phyloP scores from a whole-genome alignment of 2,329 filamentous ascomycete genomes.

The Colletotrichum paranaense region DNA sequence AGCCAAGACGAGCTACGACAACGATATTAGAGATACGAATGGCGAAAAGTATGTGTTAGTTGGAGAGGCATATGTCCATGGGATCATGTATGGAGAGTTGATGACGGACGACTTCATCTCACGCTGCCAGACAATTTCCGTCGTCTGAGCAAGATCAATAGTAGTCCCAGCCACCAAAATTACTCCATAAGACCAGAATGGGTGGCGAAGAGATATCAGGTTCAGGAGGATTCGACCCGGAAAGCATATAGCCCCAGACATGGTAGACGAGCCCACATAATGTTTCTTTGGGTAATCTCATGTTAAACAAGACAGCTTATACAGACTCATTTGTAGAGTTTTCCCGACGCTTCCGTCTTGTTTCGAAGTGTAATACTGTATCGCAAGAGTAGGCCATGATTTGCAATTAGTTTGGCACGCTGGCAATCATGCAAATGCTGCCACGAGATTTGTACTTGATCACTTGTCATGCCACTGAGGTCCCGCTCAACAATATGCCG shows the following conservation, averaged over 20 bases:
- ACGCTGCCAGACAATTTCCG: neutral
- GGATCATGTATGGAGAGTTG: slow-evolving; percentile 20
- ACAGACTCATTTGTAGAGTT: no score
- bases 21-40: neutral
- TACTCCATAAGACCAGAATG: no score
- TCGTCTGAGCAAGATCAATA: neutral
- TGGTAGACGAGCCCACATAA: no score
- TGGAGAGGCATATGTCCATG: slow-evolving; percentile 16
- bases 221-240: no score
- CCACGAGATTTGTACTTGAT: slow-evolving; percentile 61
- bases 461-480: slow-evolving; percentile 66
- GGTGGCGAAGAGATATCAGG: no score
- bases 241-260: no score
- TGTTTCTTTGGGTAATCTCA: no score
- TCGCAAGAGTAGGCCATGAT: slow-evolving; percentile 69
- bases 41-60: neutral
- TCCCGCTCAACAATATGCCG: no score
- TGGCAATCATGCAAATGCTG: slow-evolving; percentile 68
- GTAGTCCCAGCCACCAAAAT: no score
- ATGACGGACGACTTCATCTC: neutral
- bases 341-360: no score
- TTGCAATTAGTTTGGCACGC: slow-evolving; percentile 64
- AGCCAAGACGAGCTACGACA: neutral
- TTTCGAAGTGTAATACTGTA: no score
- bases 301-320: no score